phyloP scores from a whole-genome alignment of 495 filamentous ascomycete species.

The Penicillium salamii region DNA sequence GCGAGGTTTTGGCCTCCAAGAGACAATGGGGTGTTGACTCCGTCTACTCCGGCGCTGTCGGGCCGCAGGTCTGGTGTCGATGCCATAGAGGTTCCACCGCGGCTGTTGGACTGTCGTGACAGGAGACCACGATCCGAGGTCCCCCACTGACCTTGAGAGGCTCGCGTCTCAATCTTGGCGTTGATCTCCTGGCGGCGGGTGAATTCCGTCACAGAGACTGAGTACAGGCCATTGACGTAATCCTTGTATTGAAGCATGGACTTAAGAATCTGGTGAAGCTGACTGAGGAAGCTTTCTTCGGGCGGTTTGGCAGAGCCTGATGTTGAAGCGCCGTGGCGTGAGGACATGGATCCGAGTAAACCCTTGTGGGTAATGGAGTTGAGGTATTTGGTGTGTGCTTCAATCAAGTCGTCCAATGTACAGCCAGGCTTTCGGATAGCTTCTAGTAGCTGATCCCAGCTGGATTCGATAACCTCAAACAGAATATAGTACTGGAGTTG shows the following conservation, averaged over 20 bases:
- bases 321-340: conserved; percentile 35
- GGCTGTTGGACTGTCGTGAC: conserved; percentile 25
- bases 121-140: conserved; percentile 53
- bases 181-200: conserved; percentile 81
- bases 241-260: conserved; percentile 93
- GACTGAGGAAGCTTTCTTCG: conserved; percentile 81
- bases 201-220: conserved; percentile 90
- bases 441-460: conserved; percentile 83
- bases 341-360: conserved; percentile 68
- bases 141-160: conserved; percentile 61
- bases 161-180: conserved; percentile 66
- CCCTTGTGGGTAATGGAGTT: conserved; percentile 95
- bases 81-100: conserved; percentile 24
- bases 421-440: conserved; percentile 76
- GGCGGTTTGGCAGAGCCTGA: conserved; percentile 50
- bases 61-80: conserved; percentile 31
- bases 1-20: conserved; percentile 30
- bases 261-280: conserved; percentile 88
- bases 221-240: conserved; percentile 90
- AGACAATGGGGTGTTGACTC: conserved; percentile 31
- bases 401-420: conserved; percentile 93
- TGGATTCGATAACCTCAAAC: conserved; percentile 95
- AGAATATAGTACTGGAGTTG: conserved; percentile 99
- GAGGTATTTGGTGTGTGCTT: conserved; percentile 86
- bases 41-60: conserved; percentile 25